A percentile compares a stretch with the other conserved stretches of the same genome.
Conservation (phyloP, 2,329 filamentous ascomycete species). For the Cladorrhinum sp. region DNA sequence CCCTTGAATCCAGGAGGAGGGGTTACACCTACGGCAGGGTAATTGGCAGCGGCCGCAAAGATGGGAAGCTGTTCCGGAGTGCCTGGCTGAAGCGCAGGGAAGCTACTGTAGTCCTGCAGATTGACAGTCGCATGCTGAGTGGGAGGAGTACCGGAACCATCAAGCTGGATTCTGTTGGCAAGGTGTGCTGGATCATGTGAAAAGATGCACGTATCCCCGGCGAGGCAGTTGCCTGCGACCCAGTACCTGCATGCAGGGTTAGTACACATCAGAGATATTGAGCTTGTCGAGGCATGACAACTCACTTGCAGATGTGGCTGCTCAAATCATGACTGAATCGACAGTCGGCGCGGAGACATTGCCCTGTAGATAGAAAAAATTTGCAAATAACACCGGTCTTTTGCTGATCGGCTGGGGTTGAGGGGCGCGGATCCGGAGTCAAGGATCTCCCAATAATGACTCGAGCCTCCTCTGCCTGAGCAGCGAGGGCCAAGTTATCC, state of each 20-base stretch:
- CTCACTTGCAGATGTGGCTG: constrained; percentile 96
- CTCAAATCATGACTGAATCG: constrained; percentile 95
- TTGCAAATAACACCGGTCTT: constrained; percentile 93
- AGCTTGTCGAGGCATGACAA: constrained; percentile 30
- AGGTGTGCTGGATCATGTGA: constrained; percentile 91
- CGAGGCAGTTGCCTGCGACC: constrained; percentile 92
- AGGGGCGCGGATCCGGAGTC: constrained; percentile 68
- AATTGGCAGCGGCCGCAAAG: constrained; percentile 51
- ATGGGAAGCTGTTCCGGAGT: constrained; percentile 57
- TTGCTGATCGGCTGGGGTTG: constrained; percentile 71
- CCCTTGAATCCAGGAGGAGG: constrained; percentile 69
- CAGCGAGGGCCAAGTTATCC: constrained; percentile 41
- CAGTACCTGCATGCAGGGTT: constrained; percentile 65
- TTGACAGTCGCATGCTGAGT: constrained; percentile 65
- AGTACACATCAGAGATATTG: constrained; percentile 9
- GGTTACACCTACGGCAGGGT: constrained; percentile 53
- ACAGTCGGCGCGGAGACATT: constrained; percentile 92
- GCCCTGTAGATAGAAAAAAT: constrained; percentile 93
- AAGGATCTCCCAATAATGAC: constrained; percentile 83
- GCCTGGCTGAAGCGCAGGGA: constrained; percentile 68
- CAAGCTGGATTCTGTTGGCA: constrained; percentile 75
- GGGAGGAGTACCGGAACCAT: constrained; percentile 65
- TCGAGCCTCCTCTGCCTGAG: constrained; percentile 38
- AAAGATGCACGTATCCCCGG: constrained; percentile 91
- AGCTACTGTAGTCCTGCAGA: constrained; percentile 79